phyloP scores from a whole-genome alignment of 805 yeast genomes.

The Saturnispora saitoi region DNA sequence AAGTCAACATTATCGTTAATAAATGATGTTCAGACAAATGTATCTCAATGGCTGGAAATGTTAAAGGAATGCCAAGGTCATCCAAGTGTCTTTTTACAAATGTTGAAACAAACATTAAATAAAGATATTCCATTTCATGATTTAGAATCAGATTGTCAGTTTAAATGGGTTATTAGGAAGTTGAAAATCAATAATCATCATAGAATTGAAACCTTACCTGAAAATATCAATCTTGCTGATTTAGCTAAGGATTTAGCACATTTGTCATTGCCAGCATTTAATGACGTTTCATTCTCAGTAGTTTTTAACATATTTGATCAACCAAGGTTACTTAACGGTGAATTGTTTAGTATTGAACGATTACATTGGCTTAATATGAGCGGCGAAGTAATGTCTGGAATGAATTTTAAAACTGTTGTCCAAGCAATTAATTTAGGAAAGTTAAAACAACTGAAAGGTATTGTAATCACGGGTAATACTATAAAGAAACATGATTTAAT shows the following conservation, averaged over 20 bases:
- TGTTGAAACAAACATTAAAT: not conserved
- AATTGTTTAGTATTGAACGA: slow-evolving; percentile 6
- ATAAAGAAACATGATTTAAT: slow-evolving; percentile 8
- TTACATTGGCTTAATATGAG: slow-evolving; percentile 11
- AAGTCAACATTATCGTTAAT: not conserved
- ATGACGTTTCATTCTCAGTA: not conserved
- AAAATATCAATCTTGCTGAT: slow-evolving; percentile 7
- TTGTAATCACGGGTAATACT: slow-evolving; percentile 9
- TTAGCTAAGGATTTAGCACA: slow-evolving; percentile 8
- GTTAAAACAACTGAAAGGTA: slow-evolving; percentile 3
- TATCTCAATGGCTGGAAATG: not conserved
- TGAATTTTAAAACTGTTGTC: slow-evolving; percentile 5
- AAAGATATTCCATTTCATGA: slow-evolving; percentile 3
- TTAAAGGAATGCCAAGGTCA: slow-evolving; percentile 4
- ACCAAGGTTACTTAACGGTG: slow-evolving; percentile 5
- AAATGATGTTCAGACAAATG: not conserved
- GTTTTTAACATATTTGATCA: slow-evolving; percentile 6
- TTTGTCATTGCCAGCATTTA: not conserved
- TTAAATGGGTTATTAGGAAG: slow-evolving; percentile 10
- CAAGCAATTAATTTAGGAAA: slow-evolving; percentile 11
- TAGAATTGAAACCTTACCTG: slow-evolving; percentile 12
- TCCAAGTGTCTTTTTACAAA: slow-evolving; percentile 2
- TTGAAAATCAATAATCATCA: slow-evolving; percentile 4
- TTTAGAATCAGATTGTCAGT: not conserved
- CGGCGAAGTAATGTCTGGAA: not conserved